A percentile compares a stretch with the other conserved stretches of the same genome.
Evolutionary conservation across 1,139 yeast species (phyloP).

Genomic region (Suhomyces panamericanus): DNA sequence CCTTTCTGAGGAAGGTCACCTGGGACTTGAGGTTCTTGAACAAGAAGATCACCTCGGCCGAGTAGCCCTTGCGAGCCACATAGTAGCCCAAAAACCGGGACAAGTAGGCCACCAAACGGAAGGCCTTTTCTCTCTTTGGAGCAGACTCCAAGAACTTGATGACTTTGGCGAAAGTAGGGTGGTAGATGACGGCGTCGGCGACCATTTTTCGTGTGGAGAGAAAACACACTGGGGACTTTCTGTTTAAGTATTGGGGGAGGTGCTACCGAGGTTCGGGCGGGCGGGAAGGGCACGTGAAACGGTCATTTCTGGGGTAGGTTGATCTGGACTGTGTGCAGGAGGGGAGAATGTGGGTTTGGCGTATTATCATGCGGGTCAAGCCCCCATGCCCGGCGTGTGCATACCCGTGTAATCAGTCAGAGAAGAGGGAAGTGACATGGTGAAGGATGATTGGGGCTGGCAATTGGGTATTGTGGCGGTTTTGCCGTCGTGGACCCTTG

Average conservation of each 20-base stretch:
- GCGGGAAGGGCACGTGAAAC: slow-evolving; percentile 8
- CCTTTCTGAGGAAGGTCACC: slow-evolving; percentile 74
- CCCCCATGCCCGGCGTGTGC: too few species aligned
- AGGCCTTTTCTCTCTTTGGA: slow-evolving; percentile 71
- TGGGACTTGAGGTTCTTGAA: slow-evolving; percentile 57
- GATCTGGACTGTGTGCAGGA: not conserved
- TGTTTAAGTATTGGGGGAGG: slow-evolving; percentile 5
- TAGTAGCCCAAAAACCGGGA: slow-evolving; percentile 70
- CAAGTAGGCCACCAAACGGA: slow-evolving; percentile 80
- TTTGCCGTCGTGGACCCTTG: too few species aligned
- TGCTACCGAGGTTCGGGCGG: slow-evolving; percentile 8
- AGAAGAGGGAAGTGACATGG: too few species aligned
- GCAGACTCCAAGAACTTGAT: slow-evolving; percentile 66
- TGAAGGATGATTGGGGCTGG: too few species aligned
- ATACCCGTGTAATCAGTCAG: too few species aligned
- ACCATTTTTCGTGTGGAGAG: slow-evolving; percentile 44
- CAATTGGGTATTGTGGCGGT: too few species aligned
- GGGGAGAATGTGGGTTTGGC: too few species aligned
- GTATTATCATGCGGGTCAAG: too few species aligned
- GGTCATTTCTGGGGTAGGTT: slow-evolving; percentile 1
- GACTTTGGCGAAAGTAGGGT: slow-evolving; percentile 68
- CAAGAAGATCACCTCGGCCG: slow-evolving; percentile 49
- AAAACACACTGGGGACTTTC: not conserved
- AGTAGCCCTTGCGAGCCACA: slow-evolving; percentile 60
- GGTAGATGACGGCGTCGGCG: slow-evolving; percentile 66